Conservation (phyloP, 345 rosid genomes). For the Lagerstroemia speciosa region DNA sequence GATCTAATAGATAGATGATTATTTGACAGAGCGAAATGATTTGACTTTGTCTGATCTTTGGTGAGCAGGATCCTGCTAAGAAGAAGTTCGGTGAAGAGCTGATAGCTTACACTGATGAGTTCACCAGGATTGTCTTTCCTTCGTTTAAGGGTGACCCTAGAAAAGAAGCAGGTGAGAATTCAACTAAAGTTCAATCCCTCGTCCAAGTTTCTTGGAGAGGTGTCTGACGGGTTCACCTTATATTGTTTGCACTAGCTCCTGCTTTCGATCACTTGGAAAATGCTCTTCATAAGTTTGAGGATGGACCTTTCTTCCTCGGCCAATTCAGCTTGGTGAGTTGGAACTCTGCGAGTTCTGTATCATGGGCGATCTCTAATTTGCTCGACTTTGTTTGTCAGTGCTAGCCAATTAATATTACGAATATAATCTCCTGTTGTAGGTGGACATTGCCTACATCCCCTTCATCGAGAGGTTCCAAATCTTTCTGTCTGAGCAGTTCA, state of each 20-base stretch:
- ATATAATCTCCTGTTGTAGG: conserved; percentile 32
- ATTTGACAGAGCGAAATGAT: neutral
- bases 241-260: conserved; percentile 36
- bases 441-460: conserved; percentile 63
- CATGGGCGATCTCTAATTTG: neutral
- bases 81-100: conserved; percentile 55
- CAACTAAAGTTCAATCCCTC: neutral
- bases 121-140: conserved; percentile 21
- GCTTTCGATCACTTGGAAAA: conserved; percentile 69
- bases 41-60: neutral
- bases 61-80: conserved; percentile 56
- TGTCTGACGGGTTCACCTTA: conserved; percentile 1
- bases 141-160: conserved; percentile 58
- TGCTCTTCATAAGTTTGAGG: conserved; percentile 52
- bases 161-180: conserved; percentile 47
- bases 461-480: conserved; percentile 57
- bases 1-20: neutral
- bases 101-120: conserved; percentile 49
- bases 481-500: conserved; percentile 37
- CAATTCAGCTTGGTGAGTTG: conserved; percentile 57
- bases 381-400: neutral
- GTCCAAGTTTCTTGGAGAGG: neutral
- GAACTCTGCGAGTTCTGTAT: neutral
- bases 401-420: neutral
- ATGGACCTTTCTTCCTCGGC: conserved; percentile 90